These are phyloP conservation scores for Pseudogymnoascus sp. DNA, from an alignment of 2,329 filamentous ascomycete genomes.

Conservation along the genomic window DNA sequence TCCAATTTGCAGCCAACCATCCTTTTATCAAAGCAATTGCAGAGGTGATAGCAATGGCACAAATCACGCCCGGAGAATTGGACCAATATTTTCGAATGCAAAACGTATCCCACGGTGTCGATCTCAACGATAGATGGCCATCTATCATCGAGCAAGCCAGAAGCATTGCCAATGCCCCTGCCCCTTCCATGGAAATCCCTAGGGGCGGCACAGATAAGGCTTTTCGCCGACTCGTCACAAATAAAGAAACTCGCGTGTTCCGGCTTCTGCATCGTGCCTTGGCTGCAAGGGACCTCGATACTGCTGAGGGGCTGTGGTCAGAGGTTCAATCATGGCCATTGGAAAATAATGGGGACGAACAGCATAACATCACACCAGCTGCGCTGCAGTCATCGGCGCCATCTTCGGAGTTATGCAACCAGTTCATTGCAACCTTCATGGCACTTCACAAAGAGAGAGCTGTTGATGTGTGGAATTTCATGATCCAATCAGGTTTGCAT, in stretches of 20 bases:
- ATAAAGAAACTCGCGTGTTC: constrained; percentile 7
- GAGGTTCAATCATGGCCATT: constrained; percentile 22
- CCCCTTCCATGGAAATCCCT: neutral
- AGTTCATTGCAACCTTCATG: constrained; percentile 42
- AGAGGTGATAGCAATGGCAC: neutral
- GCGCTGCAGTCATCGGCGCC: constrained; percentile 14
- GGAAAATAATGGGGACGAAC: neutral
- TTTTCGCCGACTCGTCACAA: neutral
- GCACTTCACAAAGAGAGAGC: constrained; percentile 36
- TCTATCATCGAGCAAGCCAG: constrained; percentile 4
- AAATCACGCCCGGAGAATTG: neutral
- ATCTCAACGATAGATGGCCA: neutral
- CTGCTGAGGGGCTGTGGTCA: constrained; percentile 22
- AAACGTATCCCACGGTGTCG: neutral
- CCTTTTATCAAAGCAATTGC: constrained; percentile 4
- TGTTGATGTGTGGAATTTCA: constrained; percentile 50
- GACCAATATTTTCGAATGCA: constrained; percentile 1
- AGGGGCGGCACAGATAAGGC: constrained; percentile 3
- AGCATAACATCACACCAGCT: neutral
- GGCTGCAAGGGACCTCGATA: constrained; percentile 16
- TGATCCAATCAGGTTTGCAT: constrained; percentile 44
- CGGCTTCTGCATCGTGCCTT: constrained; percentile 19
- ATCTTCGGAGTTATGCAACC: constrained; percentile 31
- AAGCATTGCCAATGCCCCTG: neutral
- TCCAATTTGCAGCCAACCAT: neutral